Conservation (phyloP, 148 eudicot genomes). For the Fallopia convolvulus region DNA sequence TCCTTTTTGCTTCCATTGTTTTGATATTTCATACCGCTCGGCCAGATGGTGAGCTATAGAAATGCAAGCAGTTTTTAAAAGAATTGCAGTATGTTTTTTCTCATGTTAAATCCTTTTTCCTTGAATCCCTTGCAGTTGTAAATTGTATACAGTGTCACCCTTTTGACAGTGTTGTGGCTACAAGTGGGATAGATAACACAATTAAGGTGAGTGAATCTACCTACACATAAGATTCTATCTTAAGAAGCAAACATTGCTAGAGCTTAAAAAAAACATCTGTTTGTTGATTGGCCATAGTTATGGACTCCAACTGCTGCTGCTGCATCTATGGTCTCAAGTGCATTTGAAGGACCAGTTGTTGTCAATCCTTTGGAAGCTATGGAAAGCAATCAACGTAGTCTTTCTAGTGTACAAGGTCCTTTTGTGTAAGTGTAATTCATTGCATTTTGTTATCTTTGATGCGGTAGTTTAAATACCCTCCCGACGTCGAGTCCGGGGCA, state of each 20-base stretch:
- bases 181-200: slow-evolving; percentile 92
- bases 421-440: slow-evolving; percentile 50
- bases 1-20: background rate
- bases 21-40: background rate
- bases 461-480: background rate
- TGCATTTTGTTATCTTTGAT: background rate
- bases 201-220: slow-evolving; percentile 54
- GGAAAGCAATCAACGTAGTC: slow-evolving; percentile 75
- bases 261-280: background rate
- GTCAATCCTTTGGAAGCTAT: slow-evolving; percentile 59
- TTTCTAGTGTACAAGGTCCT: slow-evolving; percentile 30
- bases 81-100: background rate
- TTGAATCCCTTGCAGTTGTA: slow-evolving; percentile 56
- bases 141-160: slow-evolving; percentile 98
- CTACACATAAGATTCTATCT: background rate
- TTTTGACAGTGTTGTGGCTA: slow-evolving; percentile 77
- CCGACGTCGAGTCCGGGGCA: no score
- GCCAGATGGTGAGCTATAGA: background rate
- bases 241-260: background rate
- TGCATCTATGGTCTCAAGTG: slow-evolving; percentile 66
- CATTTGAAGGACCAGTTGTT: slow-evolving; percentile 57
- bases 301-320: slow-evolving; percentile 79
- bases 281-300: slow-evolving; percentile 37
- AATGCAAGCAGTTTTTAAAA: background rate
- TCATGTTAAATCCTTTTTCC: background rate